Conservation (phyloP, 23 red algal genomes). For the Cyanidiococcus yangmingshanensis region DNA sequence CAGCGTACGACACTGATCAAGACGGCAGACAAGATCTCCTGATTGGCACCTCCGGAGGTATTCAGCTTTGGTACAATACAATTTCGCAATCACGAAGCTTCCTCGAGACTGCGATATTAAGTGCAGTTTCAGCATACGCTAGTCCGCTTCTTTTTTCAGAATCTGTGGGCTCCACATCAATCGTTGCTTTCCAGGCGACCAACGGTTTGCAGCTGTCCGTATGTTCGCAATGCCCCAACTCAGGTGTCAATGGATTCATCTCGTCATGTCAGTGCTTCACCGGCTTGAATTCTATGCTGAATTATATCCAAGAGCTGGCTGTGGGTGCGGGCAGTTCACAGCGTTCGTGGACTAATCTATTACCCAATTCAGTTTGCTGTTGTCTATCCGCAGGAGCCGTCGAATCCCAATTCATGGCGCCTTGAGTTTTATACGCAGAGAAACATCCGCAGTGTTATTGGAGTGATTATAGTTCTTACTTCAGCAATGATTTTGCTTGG, state of each 20-base stretch:
- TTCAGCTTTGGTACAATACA: conserved; percentile 64
- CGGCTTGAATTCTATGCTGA: conserved; percentile 67
- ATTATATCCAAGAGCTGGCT: conserved; percentile 82
- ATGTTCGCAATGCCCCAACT: conserved; percentile 76
- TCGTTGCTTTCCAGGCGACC: conserved; percentile 45
- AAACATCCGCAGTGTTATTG: conserved; percentile 62
- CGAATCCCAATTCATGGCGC: conserved; percentile 46
- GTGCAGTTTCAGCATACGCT: conserved; percentile 24
- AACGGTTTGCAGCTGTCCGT: conserved; percentile 24
- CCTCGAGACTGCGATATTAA: conserved; percentile 59
- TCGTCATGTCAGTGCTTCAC: conserved; percentile 58
- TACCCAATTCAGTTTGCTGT: conserved; percentile 95
- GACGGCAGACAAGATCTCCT: conserved; percentile 77
- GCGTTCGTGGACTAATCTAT: conserved; percentile 72
- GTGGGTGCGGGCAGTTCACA: conserved; percentile 42
- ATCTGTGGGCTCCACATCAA: conserved; percentile 59
- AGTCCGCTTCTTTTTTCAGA: conserved; percentile 41
- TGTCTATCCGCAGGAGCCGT: conserved; percentile 52
- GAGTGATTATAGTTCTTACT: conserved; percentile 55
- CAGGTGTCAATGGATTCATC: conserved; percentile 29
- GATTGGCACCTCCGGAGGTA: conserved; percentile 32
- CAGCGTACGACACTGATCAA: conserved; percentile 76
- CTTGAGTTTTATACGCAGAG: conserved; percentile 93
- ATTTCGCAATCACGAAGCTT: conserved; percentile 27
- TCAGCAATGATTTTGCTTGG: conserved; percentile 41